phyloP scores from a whole-genome alignment of 176 grass and related monocot species.

The Hordeum marinum region DNA sequence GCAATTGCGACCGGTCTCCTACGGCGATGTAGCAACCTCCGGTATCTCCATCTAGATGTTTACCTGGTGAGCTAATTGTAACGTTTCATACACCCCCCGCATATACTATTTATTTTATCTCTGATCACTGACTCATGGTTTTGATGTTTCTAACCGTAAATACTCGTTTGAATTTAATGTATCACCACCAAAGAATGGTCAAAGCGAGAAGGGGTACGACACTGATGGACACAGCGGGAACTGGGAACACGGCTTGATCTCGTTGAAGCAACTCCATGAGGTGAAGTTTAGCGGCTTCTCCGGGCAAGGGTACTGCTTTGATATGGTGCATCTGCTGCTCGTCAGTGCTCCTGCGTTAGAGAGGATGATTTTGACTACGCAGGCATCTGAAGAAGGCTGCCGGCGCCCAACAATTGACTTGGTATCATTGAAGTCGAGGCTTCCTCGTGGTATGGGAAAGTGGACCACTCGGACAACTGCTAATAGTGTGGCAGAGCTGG shows the following conservation, averaged over 20 bases:
- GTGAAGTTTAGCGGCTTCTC: neutral
- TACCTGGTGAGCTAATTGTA: neutral
- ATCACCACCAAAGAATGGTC: neutral
- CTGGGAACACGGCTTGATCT: neutral
- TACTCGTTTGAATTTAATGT: neutral
- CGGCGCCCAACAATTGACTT: neutral
- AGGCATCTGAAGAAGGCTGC: neutral
- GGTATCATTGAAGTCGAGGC: neutral
- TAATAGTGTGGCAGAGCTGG: neutral
- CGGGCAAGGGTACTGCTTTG: neutral
- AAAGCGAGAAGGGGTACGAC: neutral
- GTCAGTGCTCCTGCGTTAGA: neutral
- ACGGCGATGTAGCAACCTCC: neutral
- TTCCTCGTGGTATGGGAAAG: neutral
- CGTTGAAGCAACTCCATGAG: neutral
- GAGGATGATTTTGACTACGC: neutral
- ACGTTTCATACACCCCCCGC: neutral
- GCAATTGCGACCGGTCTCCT: neutral
- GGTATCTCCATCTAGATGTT: neutral
- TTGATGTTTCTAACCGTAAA: neutral
- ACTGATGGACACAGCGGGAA: accelerated
- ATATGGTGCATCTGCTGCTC: neutral
- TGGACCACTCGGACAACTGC: neutral
- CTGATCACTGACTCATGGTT: neutral
- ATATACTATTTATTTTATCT: neutral